These are phyloP conservation scores for Neofusicoccum sp. DNA, from an alignment of 2,329 filamentous ascomycete genomes.

Conservation along the genomic window DNA sequence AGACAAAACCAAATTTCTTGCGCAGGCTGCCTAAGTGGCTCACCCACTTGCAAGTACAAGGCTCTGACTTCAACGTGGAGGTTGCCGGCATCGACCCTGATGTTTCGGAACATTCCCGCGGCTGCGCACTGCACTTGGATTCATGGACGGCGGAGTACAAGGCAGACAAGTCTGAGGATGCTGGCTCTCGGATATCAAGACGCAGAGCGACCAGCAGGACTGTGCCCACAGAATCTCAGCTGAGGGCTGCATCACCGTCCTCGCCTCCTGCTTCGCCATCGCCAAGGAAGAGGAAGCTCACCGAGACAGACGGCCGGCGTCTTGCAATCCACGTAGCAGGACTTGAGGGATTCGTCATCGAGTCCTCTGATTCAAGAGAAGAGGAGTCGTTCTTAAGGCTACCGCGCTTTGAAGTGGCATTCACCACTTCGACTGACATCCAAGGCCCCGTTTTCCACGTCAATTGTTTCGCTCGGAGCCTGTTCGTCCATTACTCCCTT, in stretches of 20 bases:
- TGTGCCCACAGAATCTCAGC: slow-evolving; percentile 61
- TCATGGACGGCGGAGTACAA: slow-evolving; percentile 88
- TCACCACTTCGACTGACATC: slow-evolving; percentile 82
- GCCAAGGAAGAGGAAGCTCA: slow-evolving; percentile 55
- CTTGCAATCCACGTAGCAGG: slow-evolving; percentile 80
- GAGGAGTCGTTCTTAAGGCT: slow-evolving; percentile 82
- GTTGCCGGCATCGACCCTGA: slow-evolving; percentile 84
- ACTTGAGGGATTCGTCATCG: slow-evolving; percentile 87
- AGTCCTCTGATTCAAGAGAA: slow-evolving; percentile 82
- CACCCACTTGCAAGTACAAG: slow-evolving; percentile 79
- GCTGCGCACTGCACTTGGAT: slow-evolving; percentile 83
- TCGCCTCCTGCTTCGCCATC: slow-evolving; percentile 47
- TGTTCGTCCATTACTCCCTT: slow-evolving; percentile 86
- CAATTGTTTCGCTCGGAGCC: slow-evolving; percentile 75
- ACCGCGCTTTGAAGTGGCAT: slow-evolving; percentile 82
- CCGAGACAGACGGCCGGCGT: slow-evolving; percentile 73
- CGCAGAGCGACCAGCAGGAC: slow-evolving; percentile 72
- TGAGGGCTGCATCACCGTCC: slow-evolving; percentile 54
- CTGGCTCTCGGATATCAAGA: slow-evolving; percentile 60
- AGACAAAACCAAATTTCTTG: slow-evolving; percentile 66
- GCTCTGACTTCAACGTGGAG: slow-evolving; percentile 86
- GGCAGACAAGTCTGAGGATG: slow-evolving; percentile 72
- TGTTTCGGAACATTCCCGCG: slow-evolving; percentile 79
- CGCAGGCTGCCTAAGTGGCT: slow-evolving; percentile 83
- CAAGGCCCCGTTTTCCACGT: slow-evolving; percentile 88